Conservation (phyloP, 2,329 filamentous ascomycete species). For the Aspergillus floridensis region DNA sequence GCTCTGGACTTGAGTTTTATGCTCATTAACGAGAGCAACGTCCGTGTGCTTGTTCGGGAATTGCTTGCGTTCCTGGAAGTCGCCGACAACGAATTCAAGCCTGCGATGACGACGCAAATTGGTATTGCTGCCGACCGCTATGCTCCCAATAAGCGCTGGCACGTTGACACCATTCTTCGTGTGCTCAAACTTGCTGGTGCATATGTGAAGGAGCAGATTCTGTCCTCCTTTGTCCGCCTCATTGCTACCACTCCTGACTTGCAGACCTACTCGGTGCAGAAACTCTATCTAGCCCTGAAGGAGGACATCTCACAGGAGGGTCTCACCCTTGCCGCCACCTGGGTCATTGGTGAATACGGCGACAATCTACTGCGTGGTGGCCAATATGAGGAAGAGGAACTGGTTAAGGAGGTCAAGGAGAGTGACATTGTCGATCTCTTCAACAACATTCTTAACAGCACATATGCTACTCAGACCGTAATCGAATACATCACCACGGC, state of each 20-base stretch:
- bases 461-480: slow-evolving; percentile 84
- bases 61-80: slow-evolving; percentile 93
- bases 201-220: slow-evolving; percentile 95
- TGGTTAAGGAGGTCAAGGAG: slow-evolving; percentile 79
- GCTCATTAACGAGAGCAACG: slow-evolving; percentile 93
- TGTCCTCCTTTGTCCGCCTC: slow-evolving; percentile 93
- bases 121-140: slow-evolving; percentile 95
- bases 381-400: slow-evolving; percentile 89
- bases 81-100: slow-evolving; percentile 97
- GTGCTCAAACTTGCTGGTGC: slow-evolving; percentile 92
- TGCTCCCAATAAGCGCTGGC: slow-evolving; percentile 96
- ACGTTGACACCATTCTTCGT: slow-evolving; percentile 94
- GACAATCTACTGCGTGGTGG: slow-evolving; percentile 85
- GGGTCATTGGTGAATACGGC: slow-evolving; percentile 97
- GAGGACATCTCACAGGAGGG: slow-evolving; percentile 98
- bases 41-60: slow-evolving; percentile 88
- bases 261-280: slow-evolving; percentile 95
- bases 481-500: slow-evolving; percentile 96
- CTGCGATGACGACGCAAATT: slow-evolving; percentile 97
- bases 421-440: slow-evolving; percentile 92
- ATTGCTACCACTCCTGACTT: slow-evolving; percentile 92
- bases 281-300: slow-evolving; percentile 84
- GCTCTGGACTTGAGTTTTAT: slow-evolving; percentile 98
- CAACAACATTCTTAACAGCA: slow-evolving; percentile 86
- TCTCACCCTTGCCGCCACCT: slow-evolving; percentile 85